These are phyloP conservation scores for Pythium brassicae DNA, from an alignment of 352 stramenopile genomes.

Conservation along the genomic window DNA sequence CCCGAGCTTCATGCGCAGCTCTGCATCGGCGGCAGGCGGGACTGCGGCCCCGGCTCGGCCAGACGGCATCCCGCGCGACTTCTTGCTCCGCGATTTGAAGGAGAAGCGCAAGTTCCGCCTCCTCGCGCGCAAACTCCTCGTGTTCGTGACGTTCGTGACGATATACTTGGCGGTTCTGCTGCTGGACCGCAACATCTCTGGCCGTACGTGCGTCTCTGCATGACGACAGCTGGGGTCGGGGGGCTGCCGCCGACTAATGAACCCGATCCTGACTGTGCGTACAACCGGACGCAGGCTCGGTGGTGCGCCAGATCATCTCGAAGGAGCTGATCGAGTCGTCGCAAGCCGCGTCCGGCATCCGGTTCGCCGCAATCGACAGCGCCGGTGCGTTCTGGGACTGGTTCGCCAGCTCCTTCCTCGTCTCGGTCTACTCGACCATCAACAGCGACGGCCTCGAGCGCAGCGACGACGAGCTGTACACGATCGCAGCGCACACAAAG, in stretches of 20 bases:
- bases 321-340: slow-evolving; percentile 44
- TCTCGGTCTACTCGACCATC: slow-evolving; percentile 32
- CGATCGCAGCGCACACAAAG: slow-evolving; percentile 51
- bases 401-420: slow-evolving; percentile 57
- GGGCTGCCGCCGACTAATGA: no score
- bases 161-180: slow-evolving; percentile 59
- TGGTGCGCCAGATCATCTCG: slow-evolving; percentile 51
- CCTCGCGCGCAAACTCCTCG: slow-evolving; percentile 51
- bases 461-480: slow-evolving; percentile 34
- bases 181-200: slow-evolving; percentile 67
- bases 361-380: slow-evolving; percentile 40
- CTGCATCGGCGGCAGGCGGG: not conserved
- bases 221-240: no score
- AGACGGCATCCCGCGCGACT: slow-evolving; percentile 34
- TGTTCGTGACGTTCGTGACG: slow-evolving; percentile 63
- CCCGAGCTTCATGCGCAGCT: slow-evolving; percentile 11
- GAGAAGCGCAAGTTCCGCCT: slow-evolving; percentile 70
- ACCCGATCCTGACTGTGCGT: not conserved
- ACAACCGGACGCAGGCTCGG: slow-evolving; percentile 26
- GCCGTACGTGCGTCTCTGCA: slow-evolving; percentile 25
- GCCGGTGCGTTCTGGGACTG: slow-evolving; percentile 48
- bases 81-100: slow-evolving; percentile 55
- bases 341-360: slow-evolving; percentile 24
- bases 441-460: slow-evolving; percentile 20
- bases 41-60: slow-evolving; percentile 10